A percentile compares a stretch with the other conserved stretches of the same genome.
Evolutionary conservation across 225 moss, liverwort and hornwort species (phyloP).

Genomic region (Bryum argenteum): DNA sequence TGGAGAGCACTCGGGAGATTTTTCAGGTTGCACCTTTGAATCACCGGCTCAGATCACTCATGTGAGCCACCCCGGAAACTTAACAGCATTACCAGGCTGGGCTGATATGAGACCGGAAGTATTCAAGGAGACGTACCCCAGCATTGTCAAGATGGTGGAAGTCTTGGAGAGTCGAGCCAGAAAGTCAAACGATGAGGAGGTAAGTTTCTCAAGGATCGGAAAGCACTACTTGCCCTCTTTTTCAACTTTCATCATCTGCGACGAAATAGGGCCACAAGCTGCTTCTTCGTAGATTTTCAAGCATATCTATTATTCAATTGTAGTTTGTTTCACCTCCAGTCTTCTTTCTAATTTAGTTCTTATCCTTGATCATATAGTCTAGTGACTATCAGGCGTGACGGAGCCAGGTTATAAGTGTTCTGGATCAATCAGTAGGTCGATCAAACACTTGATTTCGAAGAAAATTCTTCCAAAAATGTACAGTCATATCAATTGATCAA

Average conservation of each 20-base stretch:
- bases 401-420: background rate
- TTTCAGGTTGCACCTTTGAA: conserved; percentile 35
- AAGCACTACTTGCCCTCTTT: background rate
- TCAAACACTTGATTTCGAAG: background rate
- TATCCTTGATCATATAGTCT: background rate
- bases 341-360: background rate
- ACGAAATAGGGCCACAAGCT: background rate
- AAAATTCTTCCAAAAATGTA: background rate
- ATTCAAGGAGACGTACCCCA: conserved; percentile 46
- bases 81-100: background rate
- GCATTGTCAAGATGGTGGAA: conserved; percentile 49
- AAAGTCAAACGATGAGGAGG: conserved; percentile 39
- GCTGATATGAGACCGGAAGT: conserved; percentile 26
- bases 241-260: background rate
- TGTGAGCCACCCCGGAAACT: conserved; percentile 3
- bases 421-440: background rate
- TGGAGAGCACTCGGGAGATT: conserved; percentile 25
- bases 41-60: conserved; percentile 21
- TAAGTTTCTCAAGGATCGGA: background rate
- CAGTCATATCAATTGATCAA: background rate
- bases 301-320: too few relatives aligned
- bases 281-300: too few relatives aligned
- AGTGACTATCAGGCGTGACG: background rate
- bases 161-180: conserved; percentile 45
- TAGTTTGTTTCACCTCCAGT: background rate